A percentile compares a stretch with the other conserved stretches of the same genome.
phyloP scores from a whole-genome alignment of 2,329 filamentous ascomycete species.

The Neodidymelliopsis sp. region DNA sequence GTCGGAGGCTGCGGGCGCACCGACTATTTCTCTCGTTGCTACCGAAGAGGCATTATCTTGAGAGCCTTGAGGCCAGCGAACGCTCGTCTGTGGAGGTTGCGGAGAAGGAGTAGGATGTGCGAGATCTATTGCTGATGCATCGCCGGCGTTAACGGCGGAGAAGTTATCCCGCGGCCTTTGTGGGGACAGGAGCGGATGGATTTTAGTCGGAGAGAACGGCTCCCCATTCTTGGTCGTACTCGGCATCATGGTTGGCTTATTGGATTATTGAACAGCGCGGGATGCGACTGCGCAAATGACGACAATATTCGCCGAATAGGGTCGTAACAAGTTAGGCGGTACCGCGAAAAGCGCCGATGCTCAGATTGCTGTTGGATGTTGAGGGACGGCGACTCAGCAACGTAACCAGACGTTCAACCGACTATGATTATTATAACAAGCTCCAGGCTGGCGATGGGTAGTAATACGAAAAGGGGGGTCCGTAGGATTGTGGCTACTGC shows the following conservation, averaged over 20 bases:
- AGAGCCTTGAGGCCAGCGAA: slow-evolving; percentile 29
- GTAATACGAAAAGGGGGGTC: slow-evolving; percentile 23
- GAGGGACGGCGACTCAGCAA: slow-evolving; percentile 17
- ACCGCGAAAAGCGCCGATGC: slow-evolving; percentile 21
- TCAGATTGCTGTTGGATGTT: slow-evolving; percentile 1
- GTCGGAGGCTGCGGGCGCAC: slow-evolving; percentile 34
- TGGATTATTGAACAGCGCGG: slow-evolving; percentile 21
- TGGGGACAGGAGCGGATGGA: slow-evolving; percentile 47
- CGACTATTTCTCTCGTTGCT: slow-evolving; percentile 38
- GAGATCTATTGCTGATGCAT: slow-evolving; percentile 34
- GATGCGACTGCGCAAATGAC: slow-evolving; percentile 22
- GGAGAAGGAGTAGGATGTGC: slow-evolving; percentile 35
- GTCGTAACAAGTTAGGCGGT: slow-evolving; percentile 13
- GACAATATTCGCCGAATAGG: slow-evolving; percentile 9
- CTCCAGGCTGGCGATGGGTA: slow-evolving; percentile 32
- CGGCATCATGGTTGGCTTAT: slow-evolving; percentile 35
- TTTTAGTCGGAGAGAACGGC: slow-evolving; percentile 44
- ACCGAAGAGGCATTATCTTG: slow-evolving; percentile 40
- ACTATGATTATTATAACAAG: slow-evolving; percentile 21
- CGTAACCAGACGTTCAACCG: slow-evolving; percentile 43
- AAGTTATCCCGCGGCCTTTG: slow-evolving; percentile 34
- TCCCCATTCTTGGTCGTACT: slow-evolving; percentile 35
- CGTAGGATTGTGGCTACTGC: slow-evolving; percentile 39
- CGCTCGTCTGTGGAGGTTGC: slow-evolving; percentile 34
- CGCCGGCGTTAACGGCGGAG: slow-evolving; percentile 45